Percentiles rank a stretch among this genome's conserved stretches.
Conservation (phyloP, 768 basidiomycete genomes). For the Hortiboletus flavorubellus region DNA sequence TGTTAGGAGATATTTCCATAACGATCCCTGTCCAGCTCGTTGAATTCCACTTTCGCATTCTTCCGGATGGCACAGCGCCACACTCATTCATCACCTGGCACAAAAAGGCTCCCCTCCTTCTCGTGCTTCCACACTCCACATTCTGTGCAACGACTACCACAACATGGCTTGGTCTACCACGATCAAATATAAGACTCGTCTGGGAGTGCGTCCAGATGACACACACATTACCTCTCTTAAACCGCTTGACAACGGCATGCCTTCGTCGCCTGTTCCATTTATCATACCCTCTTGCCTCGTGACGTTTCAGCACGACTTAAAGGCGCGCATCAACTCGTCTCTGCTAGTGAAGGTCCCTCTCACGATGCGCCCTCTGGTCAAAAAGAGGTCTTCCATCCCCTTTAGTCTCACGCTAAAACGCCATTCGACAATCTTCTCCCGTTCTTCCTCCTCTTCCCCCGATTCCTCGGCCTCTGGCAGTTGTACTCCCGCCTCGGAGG, state of each 20-base stretch:
- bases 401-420: constrained; percentile 23
- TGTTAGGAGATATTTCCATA: constrained; percentile 14
- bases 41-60: constrained; percentile 10
- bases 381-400: constrained; percentile 26
- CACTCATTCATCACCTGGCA: constrained; percentile 14
- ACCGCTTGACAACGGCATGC: constrained; percentile 21
- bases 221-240: constrained; percentile 17
- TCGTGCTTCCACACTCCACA: constrained; percentile 10
- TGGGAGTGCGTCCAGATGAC: constrained; percentile 7
- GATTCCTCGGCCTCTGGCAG: constrained; percentile 6
- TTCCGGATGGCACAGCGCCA: constrained; percentile 7
- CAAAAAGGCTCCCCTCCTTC: constrained; percentile 12
- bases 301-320: constrained; percentile 29
- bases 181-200: constrained; percentile 20
- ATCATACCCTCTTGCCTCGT: constrained; percentile 26
- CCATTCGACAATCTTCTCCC: constrained; percentile 25
- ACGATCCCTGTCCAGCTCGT: constrained; percentile 9
- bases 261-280: constrained; percentile 25
- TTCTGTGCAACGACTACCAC: constrained; percentile 18
- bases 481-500: constrained; percentile 16
- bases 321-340: constrained; percentile 25
- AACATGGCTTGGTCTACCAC: constrained; percentile 17
- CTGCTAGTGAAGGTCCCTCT: constrained; percentile 27
- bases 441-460: constrained; percentile 18
- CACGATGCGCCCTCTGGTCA: constrained; percentile 26